Conservation (phyloP, 805 yeast genomes). For the Kluyveromyces wickerhamii region DNA sequence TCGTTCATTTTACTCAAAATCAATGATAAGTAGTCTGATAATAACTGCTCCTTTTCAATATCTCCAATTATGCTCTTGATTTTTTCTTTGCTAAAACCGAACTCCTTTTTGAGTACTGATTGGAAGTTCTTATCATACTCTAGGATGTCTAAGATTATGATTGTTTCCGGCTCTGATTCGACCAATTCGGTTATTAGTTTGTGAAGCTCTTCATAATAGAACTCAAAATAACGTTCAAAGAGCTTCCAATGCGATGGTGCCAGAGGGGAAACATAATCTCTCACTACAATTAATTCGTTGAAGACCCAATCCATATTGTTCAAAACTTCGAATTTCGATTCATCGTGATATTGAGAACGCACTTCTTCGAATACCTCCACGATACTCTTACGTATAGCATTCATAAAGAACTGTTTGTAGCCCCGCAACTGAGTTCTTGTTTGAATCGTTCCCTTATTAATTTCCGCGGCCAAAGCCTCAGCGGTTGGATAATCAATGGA, state of each 20-base stretch:
- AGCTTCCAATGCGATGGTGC: conserved; percentile 75
- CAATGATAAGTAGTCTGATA: conserved; percentile 70
- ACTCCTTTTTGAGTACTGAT: conserved; percentile 40
- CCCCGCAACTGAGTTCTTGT: conserved; percentile 44
- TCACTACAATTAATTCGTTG: conserved; percentile 64
- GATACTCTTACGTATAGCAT: conserved; percentile 51
- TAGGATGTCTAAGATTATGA: conserved; percentile 61
- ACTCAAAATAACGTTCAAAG: conserved; percentile 48
- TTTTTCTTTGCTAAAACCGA: conserved; percentile 40
- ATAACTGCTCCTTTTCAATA: conserved; percentile 59
- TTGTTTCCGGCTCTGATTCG: conserved; percentile 71
- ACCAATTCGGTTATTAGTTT: conserved; percentile 55
- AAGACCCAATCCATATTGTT: conserved; percentile 77
- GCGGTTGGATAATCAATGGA: conserved; percentile 24
- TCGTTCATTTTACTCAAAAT: conserved; percentile 69
- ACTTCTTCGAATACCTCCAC: conserved; percentile 56
- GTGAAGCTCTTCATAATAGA: conserved; percentile 63
- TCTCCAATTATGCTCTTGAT: conserved; percentile 57
- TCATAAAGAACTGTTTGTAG: conserved; percentile 54
- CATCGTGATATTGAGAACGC: conserved; percentile 43
- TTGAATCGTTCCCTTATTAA: conserved; percentile 34
- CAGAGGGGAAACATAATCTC: conserved; percentile 45
- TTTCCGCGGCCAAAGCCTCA: conserved; percentile 30
- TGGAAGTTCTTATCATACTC: conserved; percentile 69
- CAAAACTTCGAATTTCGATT: conserved; percentile 47